Conservation (phyloP, 805 yeast species). For the Maudiozyma pseudohumilis region DNA sequence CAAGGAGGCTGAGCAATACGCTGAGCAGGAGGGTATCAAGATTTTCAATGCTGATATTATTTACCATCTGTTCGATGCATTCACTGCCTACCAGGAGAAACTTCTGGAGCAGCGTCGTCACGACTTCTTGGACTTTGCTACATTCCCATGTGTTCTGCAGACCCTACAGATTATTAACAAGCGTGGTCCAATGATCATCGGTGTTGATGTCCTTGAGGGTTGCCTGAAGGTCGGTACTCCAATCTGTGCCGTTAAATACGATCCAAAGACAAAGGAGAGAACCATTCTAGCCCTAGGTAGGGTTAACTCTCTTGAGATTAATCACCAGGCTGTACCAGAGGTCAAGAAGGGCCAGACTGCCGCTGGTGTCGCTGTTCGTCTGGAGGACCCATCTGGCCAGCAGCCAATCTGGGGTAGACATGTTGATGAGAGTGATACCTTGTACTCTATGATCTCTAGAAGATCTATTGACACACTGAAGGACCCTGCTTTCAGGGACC, state of each 20-base stretch:
- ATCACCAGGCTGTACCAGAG: constrained; percentile 69
- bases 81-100: constrained; percentile 83
- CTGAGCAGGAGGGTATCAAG: constrained; percentile 82
- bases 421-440: constrained; percentile 82
- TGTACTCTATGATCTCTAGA: constrained; percentile 86
- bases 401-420: constrained; percentile 99
- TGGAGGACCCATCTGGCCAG: constrained; percentile 83
- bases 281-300: constrained; percentile 67
- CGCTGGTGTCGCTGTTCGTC: constrained; percentile 98
- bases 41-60: constrained; percentile 94
- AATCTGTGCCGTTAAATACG: constrained; percentile 82
- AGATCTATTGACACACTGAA: constrained; percentile 92
- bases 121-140: constrained; percentile 79
- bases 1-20: constrained; percentile 97
- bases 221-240: constrained; percentile 87
- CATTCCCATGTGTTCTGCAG: constrained; percentile 90
- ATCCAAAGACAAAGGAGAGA: constrained; percentile 72
- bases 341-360: constrained; percentile 92
- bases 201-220: constrained; percentile 96
- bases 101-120: constrained; percentile 83
- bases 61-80: constrained; percentile 91
- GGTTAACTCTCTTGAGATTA: constrained; percentile 89
- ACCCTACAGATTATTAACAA: constrained; percentile 95
- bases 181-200: constrained; percentile 98
- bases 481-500: constrained; percentile 94